These are phyloP conservation scores for Arthrobotrys pseudoclavata DNA, from an alignment of 2,329 filamentous ascomycete genomes.

Conservation along the genomic window DNA sequence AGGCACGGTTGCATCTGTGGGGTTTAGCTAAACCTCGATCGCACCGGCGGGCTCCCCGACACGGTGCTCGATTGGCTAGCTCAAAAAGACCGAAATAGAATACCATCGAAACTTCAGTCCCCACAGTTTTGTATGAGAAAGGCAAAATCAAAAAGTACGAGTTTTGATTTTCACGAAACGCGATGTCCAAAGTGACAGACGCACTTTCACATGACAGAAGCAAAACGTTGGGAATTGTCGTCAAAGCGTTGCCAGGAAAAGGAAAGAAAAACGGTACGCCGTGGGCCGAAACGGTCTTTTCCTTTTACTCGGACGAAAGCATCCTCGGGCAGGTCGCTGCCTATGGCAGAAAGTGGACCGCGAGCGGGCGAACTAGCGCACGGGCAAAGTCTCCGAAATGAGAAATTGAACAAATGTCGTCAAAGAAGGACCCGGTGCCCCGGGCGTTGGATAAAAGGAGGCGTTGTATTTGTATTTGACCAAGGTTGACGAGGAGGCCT, in stretches of 20 bases:
- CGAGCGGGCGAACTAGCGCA: slow-evolving; percentile 25
- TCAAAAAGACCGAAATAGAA: slow-evolving; percentile 14
- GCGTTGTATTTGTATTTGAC: slow-evolving; percentile 27
- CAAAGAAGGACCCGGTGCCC: slow-evolving; percentile 39
- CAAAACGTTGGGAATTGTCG: slow-evolving; percentile 33
- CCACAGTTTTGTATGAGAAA: background rate
- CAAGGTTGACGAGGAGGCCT: slow-evolving; percentile 34
- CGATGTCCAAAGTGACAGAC: background rate
- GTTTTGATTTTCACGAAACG: slow-evolving; percentile 15
- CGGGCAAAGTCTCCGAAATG: slow-evolving; percentile 60
- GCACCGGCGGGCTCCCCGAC: slow-evolving; percentile 21
- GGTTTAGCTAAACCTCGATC: slow-evolving; percentile 32
- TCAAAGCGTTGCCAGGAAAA: slow-evolving; percentile 51
- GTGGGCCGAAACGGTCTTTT: slow-evolving; percentile 36
- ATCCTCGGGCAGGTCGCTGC: slow-evolving; percentile 36
- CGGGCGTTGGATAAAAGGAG: slow-evolving; percentile 40
- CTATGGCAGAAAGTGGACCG: slow-evolving; percentile 36
- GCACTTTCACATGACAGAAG: slow-evolving; percentile 25
- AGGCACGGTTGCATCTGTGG: slow-evolving; percentile 31
- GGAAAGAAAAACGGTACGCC: slow-evolving; percentile 52
- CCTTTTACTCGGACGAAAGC: slow-evolving; percentile 23
- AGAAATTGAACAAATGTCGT: slow-evolving; percentile 42
- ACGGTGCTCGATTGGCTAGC: slow-evolving; percentile 2
- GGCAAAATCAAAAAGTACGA: background rate
- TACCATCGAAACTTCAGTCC: slow-evolving; percentile 18